Evolutionary conservation across 768 basidiomycete genomes (phyloP).

Genomic region (Amanita muscaria): DNA sequence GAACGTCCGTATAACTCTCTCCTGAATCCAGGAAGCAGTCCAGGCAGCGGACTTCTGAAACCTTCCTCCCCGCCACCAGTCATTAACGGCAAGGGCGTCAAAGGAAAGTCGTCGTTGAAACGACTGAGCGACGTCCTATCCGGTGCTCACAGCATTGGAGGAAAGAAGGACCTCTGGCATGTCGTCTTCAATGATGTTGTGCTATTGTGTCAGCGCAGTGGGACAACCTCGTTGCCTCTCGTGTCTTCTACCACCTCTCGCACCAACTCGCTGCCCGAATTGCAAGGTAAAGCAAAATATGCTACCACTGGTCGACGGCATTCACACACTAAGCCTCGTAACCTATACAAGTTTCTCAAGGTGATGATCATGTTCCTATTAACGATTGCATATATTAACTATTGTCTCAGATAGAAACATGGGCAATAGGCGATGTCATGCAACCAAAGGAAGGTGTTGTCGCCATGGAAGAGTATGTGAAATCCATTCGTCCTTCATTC

Average conservation of each 20-base stretch:
- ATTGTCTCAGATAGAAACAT: slow-evolving; percentile 64
- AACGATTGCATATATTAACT: slow-evolving; percentile 6
- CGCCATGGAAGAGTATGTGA: slow-evolving; percentile 82
- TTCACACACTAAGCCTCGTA: slow-evolving; percentile 74
- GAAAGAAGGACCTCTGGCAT: slow-evolving; percentile 88
- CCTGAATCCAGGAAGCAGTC: slow-evolving; percentile 18
- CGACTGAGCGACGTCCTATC: slow-evolving; percentile 82
- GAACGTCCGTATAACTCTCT: slow-evolving; percentile 52
- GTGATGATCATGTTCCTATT: slow-evolving; percentile 25
- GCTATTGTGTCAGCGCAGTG: slow-evolving; percentile 82
- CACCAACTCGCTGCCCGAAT: slow-evolving; percentile 73
- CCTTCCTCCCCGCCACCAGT: slow-evolving; percentile 33
- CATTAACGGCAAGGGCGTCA: slow-evolving; percentile 49
- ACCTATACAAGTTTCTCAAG: slow-evolving; percentile 91
- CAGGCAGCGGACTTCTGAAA: slow-evolving; percentile 20
- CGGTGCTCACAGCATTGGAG: slow-evolving; percentile 38
- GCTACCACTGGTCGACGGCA: slow-evolving; percentile 72
- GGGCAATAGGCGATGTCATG: slow-evolving; percentile 71
- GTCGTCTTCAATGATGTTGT: slow-evolving; percentile 96
- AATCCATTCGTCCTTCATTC: background rate
- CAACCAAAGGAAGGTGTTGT: slow-evolving; percentile 76
- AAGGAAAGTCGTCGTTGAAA: slow-evolving; percentile 81
- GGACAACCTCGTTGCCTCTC: slow-evolving; percentile 78
- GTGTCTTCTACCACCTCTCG: slow-evolving; percentile 59
- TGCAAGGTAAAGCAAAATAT: slow-evolving; percentile 78